These are phyloP conservation scores for California macrophylla DNA, from an alignment of 441 rosid species.

Conservation along the genomic window DNA sequence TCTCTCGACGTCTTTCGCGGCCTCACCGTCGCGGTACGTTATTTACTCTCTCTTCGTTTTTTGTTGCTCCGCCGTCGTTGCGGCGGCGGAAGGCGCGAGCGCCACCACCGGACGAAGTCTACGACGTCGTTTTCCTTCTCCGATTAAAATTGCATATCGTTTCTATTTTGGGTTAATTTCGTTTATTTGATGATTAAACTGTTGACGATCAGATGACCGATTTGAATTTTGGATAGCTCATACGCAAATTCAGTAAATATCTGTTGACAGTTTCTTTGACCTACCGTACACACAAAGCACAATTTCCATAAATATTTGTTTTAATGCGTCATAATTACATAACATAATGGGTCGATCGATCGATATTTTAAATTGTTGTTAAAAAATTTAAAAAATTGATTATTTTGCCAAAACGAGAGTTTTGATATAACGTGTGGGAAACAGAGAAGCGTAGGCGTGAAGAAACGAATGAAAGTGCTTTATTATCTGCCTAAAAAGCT, in stretches of 20 bases:
- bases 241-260: background rate
- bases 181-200: no score
- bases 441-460: background rate
- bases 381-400: background rate
- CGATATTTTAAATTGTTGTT: no score
- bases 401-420: background rate
- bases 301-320: background rate
- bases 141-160: background rate
- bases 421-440: background rate
- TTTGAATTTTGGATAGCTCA: background rate
- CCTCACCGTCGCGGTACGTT: conserved; percentile 58
- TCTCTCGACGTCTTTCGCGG: conserved; percentile 88
- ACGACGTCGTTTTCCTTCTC: no score
- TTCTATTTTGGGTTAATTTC: background rate
- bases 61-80: background rate
- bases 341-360: background rate
- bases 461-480: background rate
- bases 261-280: background rate
- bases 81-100: background rate
- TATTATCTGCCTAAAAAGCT: background rate
- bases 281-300: background rate
- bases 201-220: background rate
- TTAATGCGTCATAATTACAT: background rate
- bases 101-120: background rate
- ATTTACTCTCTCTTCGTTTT: background rate